These are phyloP conservation scores for Aspergillus asperescens DNA, from an alignment of 495 filamentous ascomycete species.

Conservation along the genomic window DNA sequence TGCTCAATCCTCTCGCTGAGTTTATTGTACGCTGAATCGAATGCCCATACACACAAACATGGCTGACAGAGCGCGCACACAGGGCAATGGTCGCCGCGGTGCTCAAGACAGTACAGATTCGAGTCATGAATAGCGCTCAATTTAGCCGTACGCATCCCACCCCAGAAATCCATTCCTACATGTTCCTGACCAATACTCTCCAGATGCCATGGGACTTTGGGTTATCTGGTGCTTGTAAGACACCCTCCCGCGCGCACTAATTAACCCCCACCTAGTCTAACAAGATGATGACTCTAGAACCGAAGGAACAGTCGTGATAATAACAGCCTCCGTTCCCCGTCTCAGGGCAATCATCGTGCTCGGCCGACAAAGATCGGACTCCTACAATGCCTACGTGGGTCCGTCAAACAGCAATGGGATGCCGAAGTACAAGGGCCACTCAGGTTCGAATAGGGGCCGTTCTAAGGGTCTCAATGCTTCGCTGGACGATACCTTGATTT, in stretches of 20 bases:
- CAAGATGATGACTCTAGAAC: background rate
- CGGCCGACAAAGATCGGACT: background rate
- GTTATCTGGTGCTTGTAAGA: constrained; percentile 5
- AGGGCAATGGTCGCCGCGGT: constrained; percentile 7
- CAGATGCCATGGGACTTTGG: constrained; percentile 3
- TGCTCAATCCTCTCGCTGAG: background rate
- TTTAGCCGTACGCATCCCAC: background rate
- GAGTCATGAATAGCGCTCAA: background rate
- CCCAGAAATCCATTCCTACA: background rate
- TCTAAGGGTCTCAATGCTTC: no score
- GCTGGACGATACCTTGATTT: no score
- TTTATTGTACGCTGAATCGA: background rate
- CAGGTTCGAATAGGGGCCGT: no score
- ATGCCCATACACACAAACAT: no score
- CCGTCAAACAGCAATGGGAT: no score
- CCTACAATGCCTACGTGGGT: background rate
- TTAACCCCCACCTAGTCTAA: background rate
- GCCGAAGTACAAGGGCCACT: no score
- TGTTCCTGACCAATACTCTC: background rate
- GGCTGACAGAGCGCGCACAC: background rate
- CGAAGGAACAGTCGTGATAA: constrained; percentile 3
- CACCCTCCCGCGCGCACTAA: background rate
- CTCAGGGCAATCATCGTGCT: constrained; percentile 8
- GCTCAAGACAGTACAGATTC: background rate
- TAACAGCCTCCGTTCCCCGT: constrained; percentile 4